These are phyloP conservation scores for Aspergillus ibericus DNA, from an alignment of 2,329 filamentous ascomycete genomes.

Conservation along the genomic window DNA sequence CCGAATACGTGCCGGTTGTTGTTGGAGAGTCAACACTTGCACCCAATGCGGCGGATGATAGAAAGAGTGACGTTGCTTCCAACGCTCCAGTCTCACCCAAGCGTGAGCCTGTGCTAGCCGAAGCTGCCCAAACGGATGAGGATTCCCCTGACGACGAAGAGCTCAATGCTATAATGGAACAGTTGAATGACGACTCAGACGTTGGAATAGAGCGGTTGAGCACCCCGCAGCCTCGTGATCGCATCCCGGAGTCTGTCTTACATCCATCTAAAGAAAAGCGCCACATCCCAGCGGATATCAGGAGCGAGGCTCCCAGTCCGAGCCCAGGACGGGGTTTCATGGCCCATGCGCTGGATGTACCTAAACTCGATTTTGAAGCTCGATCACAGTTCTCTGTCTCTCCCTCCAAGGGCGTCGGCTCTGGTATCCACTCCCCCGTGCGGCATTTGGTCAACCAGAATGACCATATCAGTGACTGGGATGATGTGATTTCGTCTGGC, in stretches of 20 bases:
- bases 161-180: slow-evolving; percentile 89
- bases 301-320: slow-evolving; percentile 72
- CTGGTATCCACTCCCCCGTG: slow-evolving; percentile 56
- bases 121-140: slow-evolving; percentile 17
- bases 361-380: slow-evolving; percentile 37
- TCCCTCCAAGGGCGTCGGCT: slow-evolving; percentile 63
- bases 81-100: slow-evolving; percentile 27
- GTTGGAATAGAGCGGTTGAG: slow-evolving; percentile 68
- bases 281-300: slow-evolving; percentile 51
- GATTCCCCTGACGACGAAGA: slow-evolving; percentile 58
- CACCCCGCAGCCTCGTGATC: slow-evolving; percentile 32
- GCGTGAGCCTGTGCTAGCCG: slow-evolving; percentile 13
- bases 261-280: slow-evolving; percentile 57
- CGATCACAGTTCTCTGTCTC: slow-evolving; percentile 51
- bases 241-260: slow-evolving; percentile 38
- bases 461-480: slow-evolving; percentile 84
- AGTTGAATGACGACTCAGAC: slow-evolving; percentile 73
- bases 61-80: slow-evolving; percentile 31
- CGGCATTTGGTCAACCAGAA: slow-evolving; percentile 62
- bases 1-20: slow-evolving; percentile 28
- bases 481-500: slow-evolving; percentile 76
- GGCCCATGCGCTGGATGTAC: slow-evolving; percentile 48
- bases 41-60: slow-evolving; percentile 20
- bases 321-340: slow-evolving; percentile 60
- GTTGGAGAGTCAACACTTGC: slow-evolving; percentile 14